Base-by-base conservation (phyloP, 306 rosid genomes). In the Hippophae rhamnoides region DNA sequence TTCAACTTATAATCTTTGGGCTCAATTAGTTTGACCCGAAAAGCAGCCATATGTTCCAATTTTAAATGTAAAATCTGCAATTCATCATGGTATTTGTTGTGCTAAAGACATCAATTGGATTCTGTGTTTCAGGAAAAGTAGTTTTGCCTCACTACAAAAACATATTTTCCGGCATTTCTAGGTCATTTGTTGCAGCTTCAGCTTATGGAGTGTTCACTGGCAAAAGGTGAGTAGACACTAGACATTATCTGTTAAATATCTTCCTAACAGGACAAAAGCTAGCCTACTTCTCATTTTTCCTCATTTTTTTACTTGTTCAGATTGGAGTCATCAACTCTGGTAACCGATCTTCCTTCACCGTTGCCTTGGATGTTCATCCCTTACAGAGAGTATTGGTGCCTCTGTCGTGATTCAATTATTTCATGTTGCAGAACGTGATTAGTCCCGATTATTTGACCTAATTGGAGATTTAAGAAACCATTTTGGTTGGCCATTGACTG, bases 301-400 rank as follows among this genome's bases (percentile, higher is more conserved):
- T 18, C 18, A 18, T 18, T 18, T 47, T 38, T 45, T 43, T 62
- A 56, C 12, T 58, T 58, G 69, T 60, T n/a, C 83, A 90, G 95
- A 76, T 65, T 82, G 56, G 66, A 82, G 26, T 76, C 68, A 38
- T 76, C 68, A 57, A 60, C 70, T 46, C 64, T 78, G 8, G 81
- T 86, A 58, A 69, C 84, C 47, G 72, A 76, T 63, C 78, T 81
- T 67, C 92, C 87, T 64, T 70, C 98, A 65, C 82, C 71, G 13
- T 57, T 79, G 86, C 89, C 95, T 62, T 90, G 96, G 98, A 81
- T 78, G 83, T 72, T 72, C 68, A 70, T 90, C 60, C 86, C 92
- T 43, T 81, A 65, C 83, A 87, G 64, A 80, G 81, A 83, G 70
- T 81, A 79, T 78, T 87, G 95, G 98, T 38, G 60, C 67, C 80